phyloP scores from a whole-genome alignment of 108 stramenopile species.

The Cylindrotheca closterium region DNA sequence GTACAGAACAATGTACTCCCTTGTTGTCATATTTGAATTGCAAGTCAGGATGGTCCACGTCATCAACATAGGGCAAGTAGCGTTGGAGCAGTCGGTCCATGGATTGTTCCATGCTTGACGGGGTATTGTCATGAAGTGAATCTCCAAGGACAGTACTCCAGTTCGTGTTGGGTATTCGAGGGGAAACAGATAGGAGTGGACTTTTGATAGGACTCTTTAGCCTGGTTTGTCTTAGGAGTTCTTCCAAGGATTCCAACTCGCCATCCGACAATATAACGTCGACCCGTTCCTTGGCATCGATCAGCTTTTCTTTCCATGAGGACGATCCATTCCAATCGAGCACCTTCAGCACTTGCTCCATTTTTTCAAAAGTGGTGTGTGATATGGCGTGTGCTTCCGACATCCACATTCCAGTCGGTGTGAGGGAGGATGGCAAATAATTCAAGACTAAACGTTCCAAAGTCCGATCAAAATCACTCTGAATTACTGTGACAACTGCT shows the following conservation, averaged over 20 bases:
- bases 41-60: conserved; percentile 12
- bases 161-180: neutral
- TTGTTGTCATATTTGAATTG: conserved; percentile 1
- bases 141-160: neutral
- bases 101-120: neutral
- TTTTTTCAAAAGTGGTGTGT: neutral
- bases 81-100: conserved; percentile 5
- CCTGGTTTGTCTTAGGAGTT: no score
- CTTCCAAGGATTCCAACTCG: no score
- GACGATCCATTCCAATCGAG: neutral
- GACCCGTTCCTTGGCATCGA: no score
- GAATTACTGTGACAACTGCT: neutral
- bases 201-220: neutral
- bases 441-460: neutral
- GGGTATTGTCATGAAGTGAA: neutral
- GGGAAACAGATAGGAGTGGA: neutral
- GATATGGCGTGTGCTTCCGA: neutral
- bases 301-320: no score
- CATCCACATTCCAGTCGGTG: neutral
- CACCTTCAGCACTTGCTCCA: neutral
- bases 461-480: neutral
- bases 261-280: no score
- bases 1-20: conserved; percentile 1
- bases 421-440: neutral
- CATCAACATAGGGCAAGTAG: neutral